Evolutionary conservation across 768 basidiomycete species (phyloP).

Genomic region (Trametes cingulata): DNA sequence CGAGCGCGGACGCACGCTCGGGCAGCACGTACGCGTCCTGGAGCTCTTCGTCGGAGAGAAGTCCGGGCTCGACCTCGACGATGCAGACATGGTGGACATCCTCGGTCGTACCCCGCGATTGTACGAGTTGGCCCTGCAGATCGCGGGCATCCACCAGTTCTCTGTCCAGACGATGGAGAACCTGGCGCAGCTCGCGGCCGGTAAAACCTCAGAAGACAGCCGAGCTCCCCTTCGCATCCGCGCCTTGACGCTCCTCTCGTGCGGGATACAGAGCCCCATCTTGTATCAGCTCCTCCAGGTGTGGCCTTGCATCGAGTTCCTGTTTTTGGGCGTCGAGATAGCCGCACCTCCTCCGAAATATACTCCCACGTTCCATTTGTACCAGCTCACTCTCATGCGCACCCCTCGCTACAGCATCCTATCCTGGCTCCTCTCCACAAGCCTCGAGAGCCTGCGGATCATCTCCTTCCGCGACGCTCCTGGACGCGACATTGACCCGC

Average conservation of each 20-base stretch:
- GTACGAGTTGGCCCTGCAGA: constrained; percentile 37
- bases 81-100: constrained; percentile 23
- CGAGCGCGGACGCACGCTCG: constrained; percentile 13
- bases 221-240: constrained; percentile 25
- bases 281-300: constrained; percentile 43
- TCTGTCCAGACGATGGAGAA: constrained; percentile 20
- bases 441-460: constrained; percentile 38
- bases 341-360: constrained; percentile 34
- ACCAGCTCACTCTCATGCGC: constrained; percentile 43
- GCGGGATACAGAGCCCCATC: constrained; percentile 45
- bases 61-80: not conserved
- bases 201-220: not conserved
- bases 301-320: constrained; percentile 40
- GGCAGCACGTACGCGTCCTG: constrained; percentile 20
- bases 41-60: constrained; percentile 14
- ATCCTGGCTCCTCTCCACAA: constrained; percentile 41
- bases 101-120: constrained; percentile 32
- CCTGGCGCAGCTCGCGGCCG: constrained; percentile 29
- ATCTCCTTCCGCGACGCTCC: constrained; percentile 43
- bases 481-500: constrained; percentile 24
- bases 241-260: constrained; percentile 35
- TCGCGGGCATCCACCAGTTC: constrained; percentile 32
- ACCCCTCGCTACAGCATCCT: constrained; percentile 35
- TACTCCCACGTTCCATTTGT: constrained; percentile 31
- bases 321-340: constrained; percentile 41